phyloP scores from a whole-genome alignment of 2,329 filamentous ascomycete species.

The Scedosporium aurantiacum region DNA sequence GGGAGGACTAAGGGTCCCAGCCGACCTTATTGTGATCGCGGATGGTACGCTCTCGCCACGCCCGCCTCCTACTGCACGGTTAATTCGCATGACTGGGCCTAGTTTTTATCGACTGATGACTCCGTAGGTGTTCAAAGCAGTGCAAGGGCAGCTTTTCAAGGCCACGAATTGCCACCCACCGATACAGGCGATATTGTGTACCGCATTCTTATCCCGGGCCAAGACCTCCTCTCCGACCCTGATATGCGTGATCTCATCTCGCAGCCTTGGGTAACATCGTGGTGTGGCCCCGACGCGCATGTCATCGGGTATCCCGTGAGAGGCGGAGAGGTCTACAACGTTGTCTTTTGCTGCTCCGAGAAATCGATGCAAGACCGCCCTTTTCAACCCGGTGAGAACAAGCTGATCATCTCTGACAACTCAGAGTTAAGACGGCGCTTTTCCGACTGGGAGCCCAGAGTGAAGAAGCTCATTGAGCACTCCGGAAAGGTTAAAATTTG shows the following conservation, averaged over 20 bases:
- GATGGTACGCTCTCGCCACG: not conserved
- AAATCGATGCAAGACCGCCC: not conserved
- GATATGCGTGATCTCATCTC: constrained; percentile 13
- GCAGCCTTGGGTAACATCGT: constrained; percentile 15
- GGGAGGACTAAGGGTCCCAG: not conserved
- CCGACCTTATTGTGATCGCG: constrained; percentile 1
- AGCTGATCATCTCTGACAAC: too few species aligned
- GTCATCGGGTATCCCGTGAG: constrained; percentile 18
- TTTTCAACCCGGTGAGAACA: too few species aligned
- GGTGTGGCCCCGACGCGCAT: constrained; percentile 18
- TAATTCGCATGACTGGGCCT: not conserved
- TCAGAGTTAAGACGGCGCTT: not conserved
- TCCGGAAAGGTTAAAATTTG: not conserved
- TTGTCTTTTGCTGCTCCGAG: constrained; percentile 10
- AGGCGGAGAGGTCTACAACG: constrained; percentile 16
- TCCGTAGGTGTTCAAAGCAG: not conserved
- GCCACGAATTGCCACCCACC: constrained; percentile 7
- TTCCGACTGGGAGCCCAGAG: constrained; percentile 2
- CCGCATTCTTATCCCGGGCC: constrained; percentile 15
- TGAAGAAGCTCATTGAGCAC: not conserved
- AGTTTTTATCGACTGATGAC: not conserved
- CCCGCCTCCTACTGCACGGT: too few species aligned
- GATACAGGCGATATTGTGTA: constrained; percentile 19
- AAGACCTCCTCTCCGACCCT: constrained; percentile 15
- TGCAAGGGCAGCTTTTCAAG: too few species aligned